Conservation (phyloP, 108 stramenopile species). For the Cyclotella kingstonii region DNA sequence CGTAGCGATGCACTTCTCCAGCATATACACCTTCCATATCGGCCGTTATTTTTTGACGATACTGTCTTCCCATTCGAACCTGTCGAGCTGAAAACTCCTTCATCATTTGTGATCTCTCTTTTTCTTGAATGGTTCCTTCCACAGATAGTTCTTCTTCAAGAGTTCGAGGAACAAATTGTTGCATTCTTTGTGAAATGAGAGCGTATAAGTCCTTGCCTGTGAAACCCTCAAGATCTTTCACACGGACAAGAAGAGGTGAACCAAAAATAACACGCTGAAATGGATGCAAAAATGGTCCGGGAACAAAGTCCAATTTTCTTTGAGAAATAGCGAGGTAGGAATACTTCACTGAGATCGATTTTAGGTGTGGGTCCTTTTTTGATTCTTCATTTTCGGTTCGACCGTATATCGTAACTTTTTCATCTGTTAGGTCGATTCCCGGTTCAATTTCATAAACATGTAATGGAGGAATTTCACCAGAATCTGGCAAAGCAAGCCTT, state of each 20-base stretch:
- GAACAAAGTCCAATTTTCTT: constrained; percentile 60
- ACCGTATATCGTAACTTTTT: not conserved
- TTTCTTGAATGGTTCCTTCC: too few relatives aligned
- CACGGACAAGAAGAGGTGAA: constrained; percentile 72
- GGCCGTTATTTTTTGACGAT: constrained; percentile 50
- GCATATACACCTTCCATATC: constrained; percentile 76
- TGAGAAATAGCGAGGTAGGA: constrained; percentile 81
- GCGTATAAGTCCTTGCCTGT: constrained; percentile 82
- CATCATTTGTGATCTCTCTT: not conserved
- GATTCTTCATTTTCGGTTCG: constrained; percentile 11
- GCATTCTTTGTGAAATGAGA: constrained; percentile 60
- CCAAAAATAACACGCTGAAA: constrained; percentile 72
- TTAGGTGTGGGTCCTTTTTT: constrained; percentile 8
- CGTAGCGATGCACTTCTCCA: constrained; percentile 76
- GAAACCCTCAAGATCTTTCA: constrained; percentile 62
- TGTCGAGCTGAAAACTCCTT: constrained; percentile 16
- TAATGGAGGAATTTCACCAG: constrained; percentile 73
- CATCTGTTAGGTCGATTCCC: constrained; percentile 9
- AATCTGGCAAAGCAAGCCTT: constrained; percentile 70
- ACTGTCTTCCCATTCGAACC: constrained; percentile 40
- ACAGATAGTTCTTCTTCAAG: not conserved
- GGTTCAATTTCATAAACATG: constrained; percentile 81
- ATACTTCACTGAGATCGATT: constrained; percentile 31
- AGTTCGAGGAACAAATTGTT: constrained; percentile 53
- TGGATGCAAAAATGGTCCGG: constrained; percentile 75